Base-by-base conservation (phyloP, 345 rosid species). In the Hevea brasiliensis region DNA sequence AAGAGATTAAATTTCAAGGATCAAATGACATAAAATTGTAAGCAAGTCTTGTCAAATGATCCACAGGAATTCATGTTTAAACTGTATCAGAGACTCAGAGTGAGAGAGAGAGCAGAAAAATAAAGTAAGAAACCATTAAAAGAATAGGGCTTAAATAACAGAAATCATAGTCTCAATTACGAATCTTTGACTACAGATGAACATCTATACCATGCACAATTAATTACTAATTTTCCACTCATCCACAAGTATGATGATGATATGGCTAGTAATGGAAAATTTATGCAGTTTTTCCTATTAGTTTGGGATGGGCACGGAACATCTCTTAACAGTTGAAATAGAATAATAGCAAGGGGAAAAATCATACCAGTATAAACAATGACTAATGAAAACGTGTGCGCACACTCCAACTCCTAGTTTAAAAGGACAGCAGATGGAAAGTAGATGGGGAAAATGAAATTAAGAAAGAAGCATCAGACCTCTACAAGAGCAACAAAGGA, bases 401-500 rank as follows among this genome's bases (percentile, higher is more conserved):
- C n/a, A n/a, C 26, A 20, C 65, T 63, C 41, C 42, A 51, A 65
- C 32, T 45, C 45, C 60, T 56, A 42, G 57, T 18, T 74, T 48
- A n/a, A 23, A 75, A 61, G 58, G n/a, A 35, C 7, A 37, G 55
- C 51, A 57, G 23, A 23, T n/a, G 50, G 8, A 61, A 45, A 29
- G 37, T 18, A 32, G 7, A 57, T 42, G 26, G 65, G 3, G 15
- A 24, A 24, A 57, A 54, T 15, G 62, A 65, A 61, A 13, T 10
- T 35, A 32, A 9, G 13, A 45, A 9, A 69, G 80, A 74, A 77
- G 51, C 24, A 21, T 24, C 81, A 76, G 59, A 95, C 99, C 98
- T 95, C 99, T 59, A 95, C 94, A 75, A 95, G 99, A 61, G 99
- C 88, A 77, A 95, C 98, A 81, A 95, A 90, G 57, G 98, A 87